Evolutionary conservation across 2,329 filamentous ascomycete species (phyloP).

Genomic region (Rugonectria rugulosa): DNA sequence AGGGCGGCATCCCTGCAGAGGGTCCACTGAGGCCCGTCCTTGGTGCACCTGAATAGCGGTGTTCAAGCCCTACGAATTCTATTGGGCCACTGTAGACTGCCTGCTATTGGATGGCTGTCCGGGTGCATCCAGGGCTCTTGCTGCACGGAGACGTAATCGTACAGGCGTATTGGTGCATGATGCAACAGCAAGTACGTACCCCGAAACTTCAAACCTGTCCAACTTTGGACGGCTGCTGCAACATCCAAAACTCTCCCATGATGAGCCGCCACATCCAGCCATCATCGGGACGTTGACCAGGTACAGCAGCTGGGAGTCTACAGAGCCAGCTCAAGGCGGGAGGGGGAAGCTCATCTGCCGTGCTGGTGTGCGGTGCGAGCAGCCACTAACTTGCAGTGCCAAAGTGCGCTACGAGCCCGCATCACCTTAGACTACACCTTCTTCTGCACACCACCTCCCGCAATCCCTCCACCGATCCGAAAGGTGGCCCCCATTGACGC

Average conservation of each 20-base stretch:
- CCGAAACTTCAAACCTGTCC: background rate
- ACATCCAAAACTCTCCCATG: too few species aligned
- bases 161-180: too few species aligned
- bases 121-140: background rate
- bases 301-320: too few species aligned
- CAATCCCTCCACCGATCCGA: slow-evolving; percentile 12
- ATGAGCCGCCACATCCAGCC: too few species aligned
- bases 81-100: too few species aligned
- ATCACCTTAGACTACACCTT: slow-evolving; percentile 6
- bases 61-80: too few species aligned
- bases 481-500: slow-evolving; percentile 5
- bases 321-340: too few species aligned
- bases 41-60: background rate
- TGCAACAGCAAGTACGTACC: background rate
- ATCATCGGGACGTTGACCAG: too few species aligned
- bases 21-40: background rate
- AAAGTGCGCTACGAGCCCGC: background rate
- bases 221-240: background rate
- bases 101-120: too few species aligned
- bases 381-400: too few species aligned
- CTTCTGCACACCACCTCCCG: slow-evolving; percentile 8
- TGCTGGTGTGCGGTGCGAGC: too few species aligned
- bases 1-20: background rate
- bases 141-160: slow-evolving; percentile 11
- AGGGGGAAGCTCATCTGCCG: too few species aligned